Percentiles rank a stretch among this genome's conserved stretches.
These are phyloP conservation scores for Cladobotryum protrusum DNA, from an alignment of 2,329 filamentous ascomycete genomes.

Conservation along the genomic window DNA sequence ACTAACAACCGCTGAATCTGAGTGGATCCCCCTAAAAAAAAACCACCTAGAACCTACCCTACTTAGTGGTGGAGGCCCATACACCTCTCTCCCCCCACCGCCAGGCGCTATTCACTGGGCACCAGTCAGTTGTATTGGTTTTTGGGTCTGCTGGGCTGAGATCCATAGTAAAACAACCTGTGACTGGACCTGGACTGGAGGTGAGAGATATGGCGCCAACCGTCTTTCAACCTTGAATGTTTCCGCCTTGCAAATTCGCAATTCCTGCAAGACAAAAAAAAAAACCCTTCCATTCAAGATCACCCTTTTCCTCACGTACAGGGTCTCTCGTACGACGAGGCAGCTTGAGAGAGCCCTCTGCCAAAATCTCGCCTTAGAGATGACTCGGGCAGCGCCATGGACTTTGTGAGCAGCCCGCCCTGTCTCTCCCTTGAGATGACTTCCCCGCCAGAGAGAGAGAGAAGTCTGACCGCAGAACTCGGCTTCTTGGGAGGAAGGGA, in stretches of 20 bases:
- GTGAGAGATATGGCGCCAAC: not conserved
- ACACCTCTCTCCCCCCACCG: too few species aligned
- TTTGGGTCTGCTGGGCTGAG: not conserved
- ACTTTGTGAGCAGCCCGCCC: constrained; percentile 42
- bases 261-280: not conserved
- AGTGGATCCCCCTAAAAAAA: too few species aligned
- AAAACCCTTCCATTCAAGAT: not conserved
- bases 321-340: not conserved
- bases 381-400: constrained; percentile 46
- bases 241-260: not conserved
- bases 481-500: not conserved
- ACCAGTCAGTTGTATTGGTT: not conserved
- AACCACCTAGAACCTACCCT: too few species aligned
- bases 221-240: not conserved
- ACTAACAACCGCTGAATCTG: too few species aligned
- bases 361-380: constrained; percentile 28
- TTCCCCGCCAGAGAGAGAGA: not conserved
- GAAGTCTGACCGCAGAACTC: too few species aligned
- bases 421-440: not conserved
- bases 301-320: not conserved
- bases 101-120: too few species aligned
- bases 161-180: not conserved
- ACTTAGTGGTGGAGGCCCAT: too few species aligned
- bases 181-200: not conserved
- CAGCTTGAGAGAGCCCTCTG: constrained; percentile 1